Evolutionary conservation across 208 protist genomes (phyloP).

Genomic region (Leishmania mexicana): DNA sequence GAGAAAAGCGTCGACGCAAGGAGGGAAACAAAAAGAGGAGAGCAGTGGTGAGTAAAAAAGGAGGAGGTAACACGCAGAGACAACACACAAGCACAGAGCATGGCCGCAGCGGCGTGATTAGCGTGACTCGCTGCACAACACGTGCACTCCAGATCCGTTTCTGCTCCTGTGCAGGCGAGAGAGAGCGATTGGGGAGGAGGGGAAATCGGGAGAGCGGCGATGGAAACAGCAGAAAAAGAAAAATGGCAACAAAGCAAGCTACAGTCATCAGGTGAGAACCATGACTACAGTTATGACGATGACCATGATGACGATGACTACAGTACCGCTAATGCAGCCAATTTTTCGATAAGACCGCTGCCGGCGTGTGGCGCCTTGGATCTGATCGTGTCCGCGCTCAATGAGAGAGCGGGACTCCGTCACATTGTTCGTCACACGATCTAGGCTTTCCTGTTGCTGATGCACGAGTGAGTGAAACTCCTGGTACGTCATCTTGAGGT

Average conservation of each 20-base stretch:
- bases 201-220: neutral
- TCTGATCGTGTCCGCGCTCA: constrained; percentile 57
- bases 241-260: neutral
- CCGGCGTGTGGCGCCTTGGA: constrained; percentile 50
- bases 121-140: neutral
- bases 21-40: neutral
- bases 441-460: constrained; percentile 67
- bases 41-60: neutral
- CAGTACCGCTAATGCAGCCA: constrained; percentile 50
- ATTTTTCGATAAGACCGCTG: constrained; percentile 72
- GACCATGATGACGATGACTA: constrained; percentile 59
- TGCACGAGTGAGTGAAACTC: constrained; percentile 77
- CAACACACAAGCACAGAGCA: neutral
- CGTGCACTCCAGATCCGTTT: neutral
- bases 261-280: constrained; percentile 23
- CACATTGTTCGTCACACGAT: constrained; percentile 59
- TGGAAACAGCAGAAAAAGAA: neutral
- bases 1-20: neutral
- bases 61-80: neutral
- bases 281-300: constrained; percentile 60
- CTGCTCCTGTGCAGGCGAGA: neutral
- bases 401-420: constrained; percentile 58
- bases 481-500: constrained; percentile 73
- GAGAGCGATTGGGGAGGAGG: neutral
- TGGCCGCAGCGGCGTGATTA: neutral